A percentile compares a stretch with the other conserved stretches of the same genome.
Evolutionary conservation across 164 flowering plant genomes (phyloP).

Genomic region (Vitis riparia): DNA sequence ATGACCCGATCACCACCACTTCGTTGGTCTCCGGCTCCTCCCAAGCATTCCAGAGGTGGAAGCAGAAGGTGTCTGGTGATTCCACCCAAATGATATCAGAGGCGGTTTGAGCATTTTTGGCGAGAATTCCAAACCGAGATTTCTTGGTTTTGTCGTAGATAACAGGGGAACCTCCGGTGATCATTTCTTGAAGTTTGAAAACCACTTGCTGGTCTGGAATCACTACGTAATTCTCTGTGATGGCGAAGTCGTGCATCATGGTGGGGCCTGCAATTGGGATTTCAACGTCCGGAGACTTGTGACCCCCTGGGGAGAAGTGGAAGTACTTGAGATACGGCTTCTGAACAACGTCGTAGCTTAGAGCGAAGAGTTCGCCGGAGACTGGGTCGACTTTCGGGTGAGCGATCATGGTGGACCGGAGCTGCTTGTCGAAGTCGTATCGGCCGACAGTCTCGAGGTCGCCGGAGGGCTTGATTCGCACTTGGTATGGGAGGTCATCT

Average conservation of each 20-base stretch:
- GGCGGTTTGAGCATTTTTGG: conserved; percentile 19
- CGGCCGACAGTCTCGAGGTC: conserved; percentile 35
- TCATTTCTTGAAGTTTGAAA: conserved; percentile 38
- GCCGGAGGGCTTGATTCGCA: conserved; percentile 21
- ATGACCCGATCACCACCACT: conserved; percentile 37
- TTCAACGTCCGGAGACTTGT: conserved; percentile 35
- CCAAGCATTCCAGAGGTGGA: conserved; percentile 46
- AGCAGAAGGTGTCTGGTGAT: conserved; percentile 35
- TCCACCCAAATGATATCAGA: conserved; percentile 30
- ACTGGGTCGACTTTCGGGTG: conserved; percentile 39
- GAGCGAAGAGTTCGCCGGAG: conserved; percentile 29
- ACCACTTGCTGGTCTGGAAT: conserved; percentile 44
- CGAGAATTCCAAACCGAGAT: conserved; percentile 31
- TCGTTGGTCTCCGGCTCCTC: conserved; percentile 35
- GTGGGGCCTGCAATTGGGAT: conserved; percentile 29
- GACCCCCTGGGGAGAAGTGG: conserved; percentile 22
- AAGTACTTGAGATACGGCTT: conserved; percentile 39
- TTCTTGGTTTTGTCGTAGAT: conserved; percentile 32
- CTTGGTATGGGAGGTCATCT: conserved; percentile 38
- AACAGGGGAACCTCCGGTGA: conserved; percentile 36
- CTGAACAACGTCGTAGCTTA: conserved; percentile 36
- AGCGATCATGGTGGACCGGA: conserved; percentile 35
- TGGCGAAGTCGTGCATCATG: conserved; percentile 45
- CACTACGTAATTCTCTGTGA: conserved; percentile 40
- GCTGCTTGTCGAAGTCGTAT: conserved; percentile 26